A percentile compares a stretch with the other conserved stretches of the same genome.
phyloP scores from a whole-genome alignment of 176 grass and related monocot species.

The Cenchrus americanus region DNA sequence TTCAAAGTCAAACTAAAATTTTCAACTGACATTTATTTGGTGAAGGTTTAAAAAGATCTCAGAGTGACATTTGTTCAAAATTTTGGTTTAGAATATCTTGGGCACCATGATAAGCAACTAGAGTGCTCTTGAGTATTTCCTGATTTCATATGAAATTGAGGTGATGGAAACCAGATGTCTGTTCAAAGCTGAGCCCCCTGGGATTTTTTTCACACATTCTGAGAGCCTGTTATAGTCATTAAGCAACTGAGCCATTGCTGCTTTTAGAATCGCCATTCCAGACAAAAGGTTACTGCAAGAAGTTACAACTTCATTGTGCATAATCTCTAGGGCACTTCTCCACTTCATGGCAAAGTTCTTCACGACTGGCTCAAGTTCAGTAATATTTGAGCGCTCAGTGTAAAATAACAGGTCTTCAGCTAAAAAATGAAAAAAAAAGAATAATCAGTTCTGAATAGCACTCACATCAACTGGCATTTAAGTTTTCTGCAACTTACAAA shows the following conservation, averaged over 20 bases:
- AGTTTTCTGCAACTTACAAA: constrained; percentile 64
- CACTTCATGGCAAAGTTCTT: constrained; percentile 84
- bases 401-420: constrained; percentile 75
- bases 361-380: constrained; percentile 64
- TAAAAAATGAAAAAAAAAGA: constrained; percentile 36
- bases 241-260: constrained; percentile 78
- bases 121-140: constrained; percentile 85
- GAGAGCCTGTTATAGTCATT: constrained; percentile 89
- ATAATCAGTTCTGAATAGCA: constrained; percentile 37
- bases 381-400: constrained; percentile 48
- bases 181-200: constrained; percentile 58
- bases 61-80: background rate
- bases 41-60: background rate
- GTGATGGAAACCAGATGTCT: constrained; percentile 85
- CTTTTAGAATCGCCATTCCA: constrained; percentile 86
- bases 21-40: constrained; percentile 6
- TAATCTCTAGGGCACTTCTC: constrained; percentile 73
- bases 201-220: constrained; percentile 78
- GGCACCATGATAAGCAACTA: constrained; percentile 42
- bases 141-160: constrained; percentile 90
- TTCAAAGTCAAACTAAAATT: background rate
- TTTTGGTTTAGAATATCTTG: constrained; percentile 2
- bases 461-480: constrained; percentile 1
- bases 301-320: constrained; percentile 93
- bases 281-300: constrained; percentile 88